These are phyloP conservation scores for Eimeria sp. DNA, from an alignment of 169 alveolate genomes.

Conservation along the genomic window DNA sequence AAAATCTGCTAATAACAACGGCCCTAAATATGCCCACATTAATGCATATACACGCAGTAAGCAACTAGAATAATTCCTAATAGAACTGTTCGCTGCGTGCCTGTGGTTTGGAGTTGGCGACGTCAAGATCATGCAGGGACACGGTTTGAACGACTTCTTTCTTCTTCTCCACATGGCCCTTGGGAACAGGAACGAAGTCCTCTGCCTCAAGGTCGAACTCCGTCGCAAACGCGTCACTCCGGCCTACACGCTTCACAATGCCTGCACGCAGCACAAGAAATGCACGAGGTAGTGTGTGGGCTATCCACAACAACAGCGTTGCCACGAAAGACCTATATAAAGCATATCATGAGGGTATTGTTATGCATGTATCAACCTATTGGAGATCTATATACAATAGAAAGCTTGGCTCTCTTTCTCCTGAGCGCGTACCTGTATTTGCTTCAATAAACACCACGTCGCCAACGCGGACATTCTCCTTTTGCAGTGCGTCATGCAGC, in stretches of 20 bases:
- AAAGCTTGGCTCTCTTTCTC: neutral
- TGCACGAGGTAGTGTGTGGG: neutral
- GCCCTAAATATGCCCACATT: neutral
- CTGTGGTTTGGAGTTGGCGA: slow-evolving; percentile 98
- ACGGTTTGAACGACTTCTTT: slow-evolving; percentile 98
- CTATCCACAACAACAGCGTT: neutral
- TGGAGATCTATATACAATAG: too few relatives aligned
- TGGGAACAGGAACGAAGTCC: slow-evolving; percentile 99
- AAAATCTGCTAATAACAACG: neutral
- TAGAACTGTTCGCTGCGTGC: slow-evolving; percentile 90
- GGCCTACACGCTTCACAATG: slow-evolving; percentile 98
- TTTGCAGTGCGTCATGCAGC: slow-evolving; percentile 96
- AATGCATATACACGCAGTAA: neutral
- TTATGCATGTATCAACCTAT: too few relatives aligned
- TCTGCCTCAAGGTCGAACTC: slow-evolving; percentile 99
- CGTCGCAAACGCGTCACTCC: slow-evolving; percentile 99
- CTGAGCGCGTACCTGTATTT: slow-evolving; percentile 87
- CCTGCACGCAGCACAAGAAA: slow-evolving; percentile 88
- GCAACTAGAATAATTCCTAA: neutral
- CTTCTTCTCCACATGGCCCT: slow-evolving; percentile 99
- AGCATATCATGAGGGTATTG: too few relatives aligned
- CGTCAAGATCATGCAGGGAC: slow-evolving; percentile 99
- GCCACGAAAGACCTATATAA: neutral
- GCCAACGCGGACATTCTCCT: slow-evolving; percentile 96
- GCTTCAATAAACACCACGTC: slow-evolving; percentile 97